These are phyloP conservation scores for Mortierella sp. DNA, from an alignment of 371 early-diverging fungal genomes.

Conservation along the genomic window DNA sequence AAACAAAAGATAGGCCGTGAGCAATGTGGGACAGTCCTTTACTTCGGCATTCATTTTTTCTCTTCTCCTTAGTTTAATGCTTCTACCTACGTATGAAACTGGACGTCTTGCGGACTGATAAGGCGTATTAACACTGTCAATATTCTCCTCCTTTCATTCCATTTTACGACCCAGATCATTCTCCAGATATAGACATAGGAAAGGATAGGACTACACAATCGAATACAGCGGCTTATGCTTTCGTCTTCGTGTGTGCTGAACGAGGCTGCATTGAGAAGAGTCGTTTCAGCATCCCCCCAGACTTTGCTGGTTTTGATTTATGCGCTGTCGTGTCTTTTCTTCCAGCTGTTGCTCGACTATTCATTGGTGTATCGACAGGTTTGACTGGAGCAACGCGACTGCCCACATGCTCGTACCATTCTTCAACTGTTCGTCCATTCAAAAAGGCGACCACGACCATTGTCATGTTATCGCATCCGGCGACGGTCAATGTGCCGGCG, in stretches of 20 bases:
- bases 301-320: neutral
- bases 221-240: neutral
- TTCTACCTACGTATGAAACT: too few relatives aligned
- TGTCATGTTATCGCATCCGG: conserved; percentile 99
- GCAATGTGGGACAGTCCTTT: too few relatives aligned
- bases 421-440: conserved; percentile 76
- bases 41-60: too few relatives aligned
- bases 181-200: neutral
- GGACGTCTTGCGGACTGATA: too few relatives aligned
- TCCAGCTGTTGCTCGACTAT: neutral
- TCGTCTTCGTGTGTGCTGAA: neutral
- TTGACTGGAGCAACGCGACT: conserved; percentile 19
- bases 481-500: conserved; percentile 83
- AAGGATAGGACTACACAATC: too few relatives aligned
- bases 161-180: too few relatives aligned
- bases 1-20: too few relatives aligned
- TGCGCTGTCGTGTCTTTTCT: neutral
- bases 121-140: too few relatives aligned
- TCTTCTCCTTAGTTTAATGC: too few relatives aligned
- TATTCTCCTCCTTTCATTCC: neutral
- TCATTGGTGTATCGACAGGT: neutral
- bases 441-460: conserved; percentile 92
- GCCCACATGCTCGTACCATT: conserved; percentile 72
- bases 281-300: neutral
- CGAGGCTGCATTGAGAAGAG: neutral